Conservation (phyloP, 1,284 basidiomycete species). For the Mrakiaceae sp. region DNA sequence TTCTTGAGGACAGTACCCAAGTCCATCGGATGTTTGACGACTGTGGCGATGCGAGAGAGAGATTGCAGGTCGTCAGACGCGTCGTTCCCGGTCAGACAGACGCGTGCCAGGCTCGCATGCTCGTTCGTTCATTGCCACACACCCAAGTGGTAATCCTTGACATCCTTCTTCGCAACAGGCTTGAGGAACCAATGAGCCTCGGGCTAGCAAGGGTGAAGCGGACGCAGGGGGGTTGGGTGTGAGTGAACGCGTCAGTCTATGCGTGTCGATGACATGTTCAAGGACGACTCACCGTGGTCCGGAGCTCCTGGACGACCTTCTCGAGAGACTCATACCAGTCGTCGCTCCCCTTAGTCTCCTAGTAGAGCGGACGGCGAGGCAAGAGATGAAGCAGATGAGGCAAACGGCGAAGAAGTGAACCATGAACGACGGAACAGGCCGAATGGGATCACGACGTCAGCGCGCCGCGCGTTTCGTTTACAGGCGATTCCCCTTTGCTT, state of each 20-base stretch:
- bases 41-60: conserved; percentile 37
- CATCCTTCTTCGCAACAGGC: conserved; percentile 73
- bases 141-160: conserved; percentile 64
- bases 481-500: too few species aligned
- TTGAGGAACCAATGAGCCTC: conserved; percentile 81
- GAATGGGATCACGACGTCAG: background rate
- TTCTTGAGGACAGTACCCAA: conserved; percentile 83
- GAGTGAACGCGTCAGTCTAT: conserved; percentile 3
- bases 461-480: too few species aligned
- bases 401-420: conserved; percentile 4
- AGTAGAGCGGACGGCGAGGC: conserved; percentile 10
- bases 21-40: conserved; percentile 88
- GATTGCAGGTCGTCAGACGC: background rate
- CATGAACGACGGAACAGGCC: background rate
- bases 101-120: too few species aligned
- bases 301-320: conserved; percentile 69
- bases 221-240: conserved; percentile 37
- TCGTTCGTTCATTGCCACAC: background rate
- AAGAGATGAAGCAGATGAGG: background rate
- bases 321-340: conserved; percentile 86
- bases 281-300: conserved; percentile 51
- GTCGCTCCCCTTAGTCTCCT: conserved; percentile 66
- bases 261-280: conserved; percentile 9
- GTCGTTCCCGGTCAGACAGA: conserved; percentile 23
- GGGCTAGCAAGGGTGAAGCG: conserved; percentile 41